Percentiles rank a stretch among this genome's conserved stretches.
These are phyloP conservation scores for Nigrospora oryzae DNA, from an alignment of 2,329 filamentous ascomycete genomes.

Conservation along the genomic window DNA sequence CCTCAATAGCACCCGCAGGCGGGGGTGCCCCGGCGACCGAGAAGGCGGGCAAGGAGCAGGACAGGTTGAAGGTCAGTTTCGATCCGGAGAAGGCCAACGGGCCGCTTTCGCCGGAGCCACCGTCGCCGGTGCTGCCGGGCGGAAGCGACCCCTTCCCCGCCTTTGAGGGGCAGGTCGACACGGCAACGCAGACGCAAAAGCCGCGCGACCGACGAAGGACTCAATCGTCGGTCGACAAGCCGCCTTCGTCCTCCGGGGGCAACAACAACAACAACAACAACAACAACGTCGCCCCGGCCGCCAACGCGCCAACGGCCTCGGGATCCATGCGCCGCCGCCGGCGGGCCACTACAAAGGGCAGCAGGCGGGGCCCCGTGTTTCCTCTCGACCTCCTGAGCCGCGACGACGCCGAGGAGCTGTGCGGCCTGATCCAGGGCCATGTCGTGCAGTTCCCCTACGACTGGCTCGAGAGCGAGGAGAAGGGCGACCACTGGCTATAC, in stretches of 20 bases:
- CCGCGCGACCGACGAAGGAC: conserved; percentile 44
- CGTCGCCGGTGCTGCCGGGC: conserved; percentile 31
- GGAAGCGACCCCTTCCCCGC: conserved; percentile 38
- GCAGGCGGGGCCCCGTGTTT: conserved; percentile 52
- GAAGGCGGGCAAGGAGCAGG: conserved; percentile 9
- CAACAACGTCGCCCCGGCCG: conserved; percentile 3
- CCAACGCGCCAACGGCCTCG: conserved; percentile 15
- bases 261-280: conserved; percentile 16
- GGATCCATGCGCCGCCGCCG: conserved; percentile 54
- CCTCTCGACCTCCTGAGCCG: conserved; percentile 69
- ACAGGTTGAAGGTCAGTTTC: conserved; percentile 7
- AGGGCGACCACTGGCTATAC: conserved; percentile 92
- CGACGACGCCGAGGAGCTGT: conserved; percentile 71
- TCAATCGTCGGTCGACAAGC: conserved; percentile 45
- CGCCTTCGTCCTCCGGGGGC: conserved; percentile 23
- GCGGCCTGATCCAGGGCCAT: conserved; percentile 77
- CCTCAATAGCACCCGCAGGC: conserved; percentile 6
- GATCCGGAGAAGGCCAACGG: conserved; percentile 10
- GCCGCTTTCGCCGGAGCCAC: conserved; percentile 20
- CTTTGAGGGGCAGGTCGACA: conserved; percentile 28
- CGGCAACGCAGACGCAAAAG: conserved; percentile 23
- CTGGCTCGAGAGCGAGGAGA: conserved; percentile 87
- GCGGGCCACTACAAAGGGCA: conserved; percentile 62
- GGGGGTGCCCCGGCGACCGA: conserved; percentile 11
- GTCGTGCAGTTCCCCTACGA: conserved; percentile 92